Base-by-base conservation (phyloP, 2,329 filamentous ascomycete genomes). In the Hymenoscyphus salicellus region DNA sequence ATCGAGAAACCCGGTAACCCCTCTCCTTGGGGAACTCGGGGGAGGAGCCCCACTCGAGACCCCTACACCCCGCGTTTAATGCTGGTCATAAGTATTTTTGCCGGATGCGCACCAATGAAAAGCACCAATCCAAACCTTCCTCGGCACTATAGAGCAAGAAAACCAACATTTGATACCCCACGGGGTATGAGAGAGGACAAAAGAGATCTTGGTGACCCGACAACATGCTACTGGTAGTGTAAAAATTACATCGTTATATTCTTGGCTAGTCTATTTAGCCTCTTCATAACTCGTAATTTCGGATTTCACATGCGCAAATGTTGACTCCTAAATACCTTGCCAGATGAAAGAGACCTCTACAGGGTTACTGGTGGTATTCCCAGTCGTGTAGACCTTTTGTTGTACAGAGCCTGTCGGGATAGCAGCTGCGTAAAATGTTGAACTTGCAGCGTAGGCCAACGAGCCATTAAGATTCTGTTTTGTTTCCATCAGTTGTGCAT, bases 341-440 rank as follows among this genome's bases (percentile, higher is more conserved):
- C 60, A 61, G 28, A 33, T 32, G 41, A 77, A 75, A 0, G 62
- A 70, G 28, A 77, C 72, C 43, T 66, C 66, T 2, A 74, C 71
- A 38, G 65, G 66, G 16, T 73, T 67, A 32, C 63, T 66, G 56
- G 41, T 64, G 30, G 65, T 68, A n/a, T 73, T 66, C 23, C 63
- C 66, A 56, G 41, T 63, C 11, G 74, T 76, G 41, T 64, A 73
- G 1, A 78, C 68, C 2, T 69, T 70, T 43, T 72, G 67, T 62
- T 77, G 76, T 11, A 69, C 72, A 7, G 60, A 63, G 17, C 75
- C 76, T 26, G 60, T 69, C 30, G 76, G 76, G 36, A 75, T 61
- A n/a, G 70, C 71, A 26, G 73, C 68, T 10, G 75, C 73, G 61
- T 75, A 77, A 63, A 77, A 77, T 8, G 60, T 69, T 2, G 68